phyloP scores from a whole-genome alignment of 2,329 filamentous ascomycete species.

The Scedosporium boydii region DNA sequence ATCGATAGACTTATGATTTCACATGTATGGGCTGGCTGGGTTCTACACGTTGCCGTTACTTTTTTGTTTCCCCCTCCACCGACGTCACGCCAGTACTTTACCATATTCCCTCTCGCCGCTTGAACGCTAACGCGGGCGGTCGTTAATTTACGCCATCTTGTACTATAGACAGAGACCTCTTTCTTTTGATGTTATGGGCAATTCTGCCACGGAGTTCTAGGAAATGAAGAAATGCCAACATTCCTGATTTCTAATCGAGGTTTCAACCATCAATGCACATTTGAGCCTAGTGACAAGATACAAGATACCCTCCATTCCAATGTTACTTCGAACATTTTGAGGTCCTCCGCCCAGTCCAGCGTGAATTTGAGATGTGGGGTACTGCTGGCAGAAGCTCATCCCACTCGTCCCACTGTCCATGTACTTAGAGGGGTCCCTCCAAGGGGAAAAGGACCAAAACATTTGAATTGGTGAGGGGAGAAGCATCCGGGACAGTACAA shows the following conservation, averaged over 20 bases:
- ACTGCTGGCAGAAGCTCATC: too few species aligned
- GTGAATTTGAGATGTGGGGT: too few species aligned
- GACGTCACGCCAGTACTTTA: background rate
- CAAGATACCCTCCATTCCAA: too few species aligned
- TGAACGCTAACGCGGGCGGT: background rate
- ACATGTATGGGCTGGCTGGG: background rate
- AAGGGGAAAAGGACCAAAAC: too few species aligned
- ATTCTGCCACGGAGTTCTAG: background rate
- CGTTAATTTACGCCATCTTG: background rate
- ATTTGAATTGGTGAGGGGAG: too few species aligned
- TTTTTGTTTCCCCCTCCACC: background rate
- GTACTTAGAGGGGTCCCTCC: too few species aligned
- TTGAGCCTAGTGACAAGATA: too few species aligned
- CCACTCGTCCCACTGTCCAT: too few species aligned
- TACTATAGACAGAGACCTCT: background rate
- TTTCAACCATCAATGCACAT: background rate
- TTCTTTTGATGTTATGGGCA: background rate
- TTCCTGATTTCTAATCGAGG: background rate
- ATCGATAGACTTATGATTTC: constrained; percentile 1
- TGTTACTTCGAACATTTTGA: too few species aligned
- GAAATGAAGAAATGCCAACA: background rate
- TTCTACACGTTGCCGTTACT: background rate
- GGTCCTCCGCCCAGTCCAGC: too few species aligned
- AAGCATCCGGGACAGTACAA: too few species aligned
- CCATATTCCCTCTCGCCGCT: background rate